phyloP scores from a whole-genome alignment of 2,329 filamentous ascomycete genomes.

The Torrubiellomyces zombiae region DNA sequence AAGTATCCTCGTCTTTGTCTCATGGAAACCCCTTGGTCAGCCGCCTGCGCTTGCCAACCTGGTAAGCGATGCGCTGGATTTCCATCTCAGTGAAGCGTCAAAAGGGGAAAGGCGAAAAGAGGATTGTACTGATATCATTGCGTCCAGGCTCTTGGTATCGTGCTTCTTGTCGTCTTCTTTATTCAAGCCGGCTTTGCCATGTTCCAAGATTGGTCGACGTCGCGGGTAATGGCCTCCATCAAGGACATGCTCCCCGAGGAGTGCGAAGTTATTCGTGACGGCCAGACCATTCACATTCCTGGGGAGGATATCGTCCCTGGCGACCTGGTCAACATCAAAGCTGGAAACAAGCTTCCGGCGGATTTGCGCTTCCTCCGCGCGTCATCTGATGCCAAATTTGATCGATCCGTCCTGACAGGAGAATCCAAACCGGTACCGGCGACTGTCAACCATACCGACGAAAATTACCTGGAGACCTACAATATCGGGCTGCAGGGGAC shows the following conservation, averaged over 20 bases:
- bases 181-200: conserved; percentile 54
- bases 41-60: conserved; percentile 54
- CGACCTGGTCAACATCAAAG: conserved; percentile 50
- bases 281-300: conserved; percentile 27
- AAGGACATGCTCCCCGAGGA: conserved; percentile 65
- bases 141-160: conserved; percentile 47
- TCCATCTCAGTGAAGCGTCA: not conserved
- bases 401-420: conserved; percentile 54
- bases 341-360: conserved; percentile 58
- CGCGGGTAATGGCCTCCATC: conserved; percentile 63
- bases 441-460: conserved; percentile 48
- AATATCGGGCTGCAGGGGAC: conserved; percentile 68
- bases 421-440: conserved; percentile 50
- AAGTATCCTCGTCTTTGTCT: conserved; percentile 55
- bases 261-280: conserved; percentile 48
- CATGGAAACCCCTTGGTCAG: conserved; percentile 58
- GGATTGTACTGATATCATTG: too few relatives aligned
- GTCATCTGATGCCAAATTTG: conserved; percentile 54
- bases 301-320: conserved; percentile 53
- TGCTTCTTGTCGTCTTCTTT: conserved; percentile 52
- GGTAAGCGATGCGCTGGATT: conserved; percentile 7
- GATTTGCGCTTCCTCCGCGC: conserved; percentile 55
- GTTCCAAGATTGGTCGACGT: conserved; percentile 62
- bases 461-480: conserved; percentile 61
- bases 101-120: not conserved